Conservation (phyloP, 352 stramenopile genomes). For the Globisporangium paroecandrum region DNA sequence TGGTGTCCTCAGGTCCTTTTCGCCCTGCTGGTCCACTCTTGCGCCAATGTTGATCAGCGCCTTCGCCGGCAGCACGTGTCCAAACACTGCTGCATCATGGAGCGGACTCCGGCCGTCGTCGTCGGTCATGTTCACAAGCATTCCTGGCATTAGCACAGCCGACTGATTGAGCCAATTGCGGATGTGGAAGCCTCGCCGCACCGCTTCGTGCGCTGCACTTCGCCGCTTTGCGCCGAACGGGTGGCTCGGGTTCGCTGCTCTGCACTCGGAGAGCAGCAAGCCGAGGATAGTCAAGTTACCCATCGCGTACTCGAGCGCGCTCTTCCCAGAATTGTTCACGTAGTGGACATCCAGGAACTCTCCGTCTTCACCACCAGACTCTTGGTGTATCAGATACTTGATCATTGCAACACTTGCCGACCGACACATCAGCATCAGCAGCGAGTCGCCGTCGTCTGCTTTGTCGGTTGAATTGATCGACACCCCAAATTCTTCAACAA, state of each 20-base stretch:
- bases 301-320: slow-evolving; percentile 20
- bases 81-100: slow-evolving; percentile 10
- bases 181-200: slow-evolving; percentile 23
- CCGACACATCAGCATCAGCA: slow-evolving; percentile 34
- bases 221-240: slow-evolving; percentile 18
- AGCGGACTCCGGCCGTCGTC: slow-evolving; percentile 14
- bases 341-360: slow-evolving; percentile 24
- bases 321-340: slow-evolving; percentile 9
- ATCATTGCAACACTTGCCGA: slow-evolving; percentile 14
- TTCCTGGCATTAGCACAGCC: slow-evolving; percentile 15
- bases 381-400: slow-evolving; percentile 24
- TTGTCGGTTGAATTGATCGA: slow-evolving; percentile 30
- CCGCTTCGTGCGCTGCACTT: slow-evolving; percentile 22
- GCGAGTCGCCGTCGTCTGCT: slow-evolving; percentile 13
- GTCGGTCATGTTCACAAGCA: slow-evolving; percentile 19
- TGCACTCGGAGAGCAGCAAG: slow-evolving; percentile 14
- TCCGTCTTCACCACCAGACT: neutral
- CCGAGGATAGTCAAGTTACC: slow-evolving; percentile 6
- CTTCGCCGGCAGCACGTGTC: slow-evolving; percentile 1
- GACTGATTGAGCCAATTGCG: slow-evolving; percentile 21
- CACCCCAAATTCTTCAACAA: slow-evolving; percentile 36
- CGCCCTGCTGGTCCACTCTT: neutral
- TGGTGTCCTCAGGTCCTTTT: neutral
- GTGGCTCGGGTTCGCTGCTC: slow-evolving; percentile 13
- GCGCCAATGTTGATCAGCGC: slow-evolving; percentile 15